Base-by-base conservation (phyloP, 768 basidiomycete species). In the Lentinula guzmanii region DNA sequence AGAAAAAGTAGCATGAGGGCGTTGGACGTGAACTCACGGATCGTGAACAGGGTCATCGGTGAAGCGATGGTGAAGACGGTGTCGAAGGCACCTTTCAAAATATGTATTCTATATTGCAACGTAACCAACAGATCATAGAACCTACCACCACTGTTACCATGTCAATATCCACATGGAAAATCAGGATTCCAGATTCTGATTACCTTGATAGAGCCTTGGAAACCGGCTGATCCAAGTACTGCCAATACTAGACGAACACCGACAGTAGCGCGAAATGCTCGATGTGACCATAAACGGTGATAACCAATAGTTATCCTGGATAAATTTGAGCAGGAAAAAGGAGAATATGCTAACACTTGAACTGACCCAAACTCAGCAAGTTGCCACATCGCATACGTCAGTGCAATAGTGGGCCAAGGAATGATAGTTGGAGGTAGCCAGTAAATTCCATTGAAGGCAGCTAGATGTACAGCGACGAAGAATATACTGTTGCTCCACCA, bases 151-250 rank as follows among this genome's bases (percentile, higher is more conserved):
- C 81, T 83, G 56, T 31, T 35, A 52, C 43, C 33, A 33, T 51
- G 58, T 56, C 33, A 58, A 60, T 33, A 34, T 28, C 9, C 31
- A 34, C 35, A 7, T 52, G 9, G 28, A 54, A 5, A 11, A 3
- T 43, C 24, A 37, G 13, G 21, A 11, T 10, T 59, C 37, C n/a
- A 42, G 16, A 45, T 10, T 2, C 15, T 57, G 3, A 37, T 51
- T 11, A 86, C 86, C 78, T 90, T 89, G 68, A 91, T 89, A 46
- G 87, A 89, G 2, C 90, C 91, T 68, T 92, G 90, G 65, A 91
- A 89, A 0, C 85, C 90, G 52, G 86, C 81, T 3, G 86, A 83
- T 0, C 91, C 90, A 69, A 91, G 73, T 33, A 81, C 72, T 18
- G 89, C 87, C 35, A 92, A 73, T 21, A 81, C 71, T 5, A 86